phyloP scores from a whole-genome alignment of 345 rosid genomes.

The Salix arbutifolia region DNA sequence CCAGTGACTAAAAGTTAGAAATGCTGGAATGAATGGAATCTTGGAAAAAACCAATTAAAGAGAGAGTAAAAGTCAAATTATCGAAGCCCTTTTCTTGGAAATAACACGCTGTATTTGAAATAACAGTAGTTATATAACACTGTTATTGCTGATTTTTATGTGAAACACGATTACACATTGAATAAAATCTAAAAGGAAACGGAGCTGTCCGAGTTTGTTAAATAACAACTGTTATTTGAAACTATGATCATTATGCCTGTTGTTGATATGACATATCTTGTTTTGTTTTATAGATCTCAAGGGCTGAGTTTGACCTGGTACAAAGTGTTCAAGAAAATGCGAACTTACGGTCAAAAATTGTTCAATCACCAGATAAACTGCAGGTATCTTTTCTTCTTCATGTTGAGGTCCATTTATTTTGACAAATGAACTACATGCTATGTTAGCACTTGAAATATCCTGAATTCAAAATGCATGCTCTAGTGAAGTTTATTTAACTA shows the following conservation, averaged over 20 bases:
- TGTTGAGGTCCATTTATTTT: neutral
- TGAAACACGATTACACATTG: too few species aligned
- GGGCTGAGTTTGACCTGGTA: conserved; percentile 72
- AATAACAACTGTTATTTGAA: neutral
- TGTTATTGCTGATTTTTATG: too few species aligned
- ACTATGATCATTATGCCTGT: too few species aligned
- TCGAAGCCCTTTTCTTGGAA: too few species aligned
- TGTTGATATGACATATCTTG: conserved; percentile 3
- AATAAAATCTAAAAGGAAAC: too few species aligned
- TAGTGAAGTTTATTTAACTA: neutral
- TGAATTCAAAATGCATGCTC: neutral
- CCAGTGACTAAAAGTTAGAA: too few species aligned
- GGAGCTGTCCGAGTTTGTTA: too few species aligned
- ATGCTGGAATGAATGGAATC: too few species aligned
- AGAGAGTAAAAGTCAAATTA: too few species aligned
- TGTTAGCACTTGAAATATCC: neutral
- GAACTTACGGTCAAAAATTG: conserved; percentile 67
- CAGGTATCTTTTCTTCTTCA: conserved; percentile 45
- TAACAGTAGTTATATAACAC: too few species aligned
- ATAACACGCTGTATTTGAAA: too few species aligned
- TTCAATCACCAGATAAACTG: conserved; percentile 90
- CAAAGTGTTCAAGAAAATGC: conserved; percentile 86
- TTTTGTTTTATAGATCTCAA: conserved; percentile 51
- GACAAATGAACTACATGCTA: neutral
- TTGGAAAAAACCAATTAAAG: too few species aligned